Evolutionary conservation across 768 basidiomycete genomes (phyloP).

Genomic region (Boletus vinaceobasis): DNA sequence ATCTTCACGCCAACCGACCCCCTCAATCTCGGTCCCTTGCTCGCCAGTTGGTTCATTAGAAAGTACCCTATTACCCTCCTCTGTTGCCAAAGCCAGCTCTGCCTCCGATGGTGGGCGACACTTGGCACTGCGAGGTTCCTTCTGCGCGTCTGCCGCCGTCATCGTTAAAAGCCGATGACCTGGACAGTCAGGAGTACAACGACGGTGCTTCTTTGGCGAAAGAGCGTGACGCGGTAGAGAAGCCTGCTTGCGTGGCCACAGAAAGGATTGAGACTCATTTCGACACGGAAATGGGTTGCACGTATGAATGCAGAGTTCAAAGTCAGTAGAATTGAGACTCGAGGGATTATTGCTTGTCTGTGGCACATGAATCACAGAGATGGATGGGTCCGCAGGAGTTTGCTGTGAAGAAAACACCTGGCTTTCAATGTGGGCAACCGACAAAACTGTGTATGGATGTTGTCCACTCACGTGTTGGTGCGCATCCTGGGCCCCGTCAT

Average conservation of each 20-base stretch:
- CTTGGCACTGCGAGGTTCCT: conserved; percentile 20
- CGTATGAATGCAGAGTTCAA: conserved; percentile 27
- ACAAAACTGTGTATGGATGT: not conserved
- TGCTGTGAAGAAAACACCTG: conserved; percentile 1
- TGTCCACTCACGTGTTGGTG: conserved; percentile 14
- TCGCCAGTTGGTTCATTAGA: not conserved
- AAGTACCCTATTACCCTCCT: conserved; percentile 4
- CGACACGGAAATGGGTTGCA: conserved; percentile 23
- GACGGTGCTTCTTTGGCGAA: conserved; percentile 21
- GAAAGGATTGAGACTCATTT: conserved; percentile 25
- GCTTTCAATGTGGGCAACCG: not conserved
- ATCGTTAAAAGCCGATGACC: conserved; percentile 21
- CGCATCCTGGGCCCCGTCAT: not conserved
- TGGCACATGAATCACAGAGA: conserved; percentile 1
- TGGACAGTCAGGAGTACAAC: conserved; percentile 18
- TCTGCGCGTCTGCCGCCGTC: conserved; percentile 15
- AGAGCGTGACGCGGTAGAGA: conserved; percentile 25
- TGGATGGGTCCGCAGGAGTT: not conserved
- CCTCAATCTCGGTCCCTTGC: not conserved
- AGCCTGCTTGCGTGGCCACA: conserved; percentile 22
- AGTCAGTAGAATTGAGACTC: conserved; percentile 7
- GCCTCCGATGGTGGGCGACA: conserved; percentile 22
- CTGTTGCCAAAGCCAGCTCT: conserved; percentile 15
- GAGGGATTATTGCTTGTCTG: not conserved
- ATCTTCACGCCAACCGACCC: not conserved